These are phyloP conservation scores for Scheffersomyces parashehatae DNA, from an alignment of 1,139 yeast species.

Conservation along the genomic window DNA sequence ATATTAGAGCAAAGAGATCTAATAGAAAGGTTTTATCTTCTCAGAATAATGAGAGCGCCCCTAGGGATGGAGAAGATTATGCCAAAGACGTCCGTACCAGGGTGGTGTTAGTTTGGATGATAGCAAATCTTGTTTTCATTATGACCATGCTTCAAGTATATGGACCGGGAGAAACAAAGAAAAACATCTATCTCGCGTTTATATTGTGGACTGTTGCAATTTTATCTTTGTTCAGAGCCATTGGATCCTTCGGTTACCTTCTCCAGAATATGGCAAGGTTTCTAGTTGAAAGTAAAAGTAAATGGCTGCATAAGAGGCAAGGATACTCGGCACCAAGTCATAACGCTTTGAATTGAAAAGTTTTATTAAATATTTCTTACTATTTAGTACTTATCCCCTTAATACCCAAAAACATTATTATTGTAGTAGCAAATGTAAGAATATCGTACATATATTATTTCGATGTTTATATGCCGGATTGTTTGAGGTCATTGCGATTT, in stretches of 20 bases:
- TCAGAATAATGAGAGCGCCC: slow-evolving; percentile 19
- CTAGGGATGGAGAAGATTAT: slow-evolving; percentile 75
- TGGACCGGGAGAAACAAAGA: slow-evolving; percentile 54
- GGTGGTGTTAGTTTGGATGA: slow-evolving; percentile 91
- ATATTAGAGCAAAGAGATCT: slow-evolving; percentile 72
- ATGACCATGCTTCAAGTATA: slow-evolving; percentile 87
- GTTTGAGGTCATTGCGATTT: not conserved
- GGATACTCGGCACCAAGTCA: slow-evolving; percentile 40
- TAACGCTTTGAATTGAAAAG: slow-evolving; percentile 31
- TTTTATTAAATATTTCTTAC: not conserved
- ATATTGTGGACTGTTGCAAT: slow-evolving; percentile 91
- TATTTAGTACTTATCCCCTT: not conserved
- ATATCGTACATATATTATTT: not conserved
- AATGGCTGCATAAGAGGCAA: slow-evolving; percentile 41
- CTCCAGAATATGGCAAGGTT: slow-evolving; percentile 40
- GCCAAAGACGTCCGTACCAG: slow-evolving; percentile 92
- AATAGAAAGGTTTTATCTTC: slow-evolving; percentile 53
- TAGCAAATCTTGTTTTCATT: slow-evolving; percentile 73
- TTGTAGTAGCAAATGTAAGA: not conserved
- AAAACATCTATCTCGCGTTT: slow-evolving; percentile 74
- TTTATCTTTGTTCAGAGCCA: slow-evolving; percentile 74
- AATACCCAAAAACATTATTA: not conserved
- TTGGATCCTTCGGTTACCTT: slow-evolving; percentile 73
- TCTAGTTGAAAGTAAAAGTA: slow-evolving; percentile 42
- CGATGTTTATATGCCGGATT: not conserved